Base-by-base conservation (phyloP, 2,329 filamentous ascomycete species). In the Colletotrichum higginsianum region DNA sequence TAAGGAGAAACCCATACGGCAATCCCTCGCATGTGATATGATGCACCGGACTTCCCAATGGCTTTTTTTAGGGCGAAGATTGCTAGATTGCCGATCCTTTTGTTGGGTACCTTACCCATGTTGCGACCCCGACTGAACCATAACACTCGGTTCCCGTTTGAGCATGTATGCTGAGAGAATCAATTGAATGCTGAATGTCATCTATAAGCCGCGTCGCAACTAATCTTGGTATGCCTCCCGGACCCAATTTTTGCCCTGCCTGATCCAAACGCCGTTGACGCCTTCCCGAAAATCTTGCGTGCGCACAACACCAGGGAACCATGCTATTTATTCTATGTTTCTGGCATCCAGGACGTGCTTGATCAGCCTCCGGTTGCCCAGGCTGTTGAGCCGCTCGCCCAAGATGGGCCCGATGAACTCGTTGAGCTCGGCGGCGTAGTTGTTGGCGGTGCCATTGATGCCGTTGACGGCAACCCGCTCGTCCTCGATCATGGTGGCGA, bases 361-460 rank as follows among this genome's bases (percentile, higher is more conserved):
- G 68, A 88, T 86, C 55, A 91, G 77, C 47, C 80, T 79, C 50
- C 84, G 82, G 73, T 88, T 86, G 4, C 82, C 84, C 11, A 87
- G 76, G 35, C 80, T 78, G 0, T 83, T 81, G 74, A 90, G 82
- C 55, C 84, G 84, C 49, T 82, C 80, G n/a, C 86, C 88, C 3
- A 90, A 80, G 52, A 86, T 86, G 7, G 87, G 84, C 0, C 89
- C 89, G 8, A 91, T 77, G 63, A 90, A 90, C 2, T 88, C 87
- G 42, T 83, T 84, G 4, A 90, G 80, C 66, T 88, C 84, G 8
- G 81, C 77, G 0, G 79, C 76, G 65, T 89, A 84, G 12, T 84
- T 82, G 2, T 77, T 71, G 16, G 67, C 73, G 8, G 75, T 78
- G 44, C 73, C 73, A 35, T 73, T 71, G 61, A 74, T 42, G 4